Base-by-base conservation (phyloP, 1,284 basidiomycete genomes). In the Tylopilus sp. region DNA sequence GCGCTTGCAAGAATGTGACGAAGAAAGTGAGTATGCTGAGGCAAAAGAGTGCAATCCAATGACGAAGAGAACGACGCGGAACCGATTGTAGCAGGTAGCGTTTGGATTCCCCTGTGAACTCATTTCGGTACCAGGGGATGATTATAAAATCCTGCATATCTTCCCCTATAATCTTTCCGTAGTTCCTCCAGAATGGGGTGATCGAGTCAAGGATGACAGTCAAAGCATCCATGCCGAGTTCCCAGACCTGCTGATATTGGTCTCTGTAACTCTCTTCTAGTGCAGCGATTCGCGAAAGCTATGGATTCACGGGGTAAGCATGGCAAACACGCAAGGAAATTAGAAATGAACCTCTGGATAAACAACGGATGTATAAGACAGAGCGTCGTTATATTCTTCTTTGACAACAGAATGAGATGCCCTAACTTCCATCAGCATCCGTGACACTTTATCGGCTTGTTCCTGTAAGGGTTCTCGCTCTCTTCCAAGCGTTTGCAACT, bases 141-240 rank as follows among this genome's bases (percentile, higher is more conserved):
- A 88, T 84, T 54, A 89, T 77, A 62, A 89, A 88, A 56, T 87
- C 84, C 46, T 82, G 81, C 34, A 86, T 73, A 57, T 89, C 86
- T 59, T 85, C 76, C 35, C 85, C 84, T 48, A 89, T 86, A 12
- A 79, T 77, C 56, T 84, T 87, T 41, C 86, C 86, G 52, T 89
- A 87, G 33, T 75, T 84, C 51, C 86, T 73, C 86, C 86, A 89
- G 59, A 89, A 79, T 0, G 86, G 86, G 0, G 86, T 79, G 12
- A 87, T 79, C 6, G 77, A 82, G 58, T 89, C 86, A 38, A 89
- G 72, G 41, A 88, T 65, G 51, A 89, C 75, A 0, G 86, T 88
- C 43, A 87, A 69, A 1, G 79, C 81, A 51, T 87, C 82, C 74
- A 88, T 79, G 11, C 79, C 86, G 45, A 88, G 71, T 53, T 87